A percentile compares a stretch with the other conserved stretches of the same genome.
These are phyloP conservation scores for Stephanodiscus triporus DNA, from an alignment of 108 stramenopile species.

Conservation along the genomic window DNA sequence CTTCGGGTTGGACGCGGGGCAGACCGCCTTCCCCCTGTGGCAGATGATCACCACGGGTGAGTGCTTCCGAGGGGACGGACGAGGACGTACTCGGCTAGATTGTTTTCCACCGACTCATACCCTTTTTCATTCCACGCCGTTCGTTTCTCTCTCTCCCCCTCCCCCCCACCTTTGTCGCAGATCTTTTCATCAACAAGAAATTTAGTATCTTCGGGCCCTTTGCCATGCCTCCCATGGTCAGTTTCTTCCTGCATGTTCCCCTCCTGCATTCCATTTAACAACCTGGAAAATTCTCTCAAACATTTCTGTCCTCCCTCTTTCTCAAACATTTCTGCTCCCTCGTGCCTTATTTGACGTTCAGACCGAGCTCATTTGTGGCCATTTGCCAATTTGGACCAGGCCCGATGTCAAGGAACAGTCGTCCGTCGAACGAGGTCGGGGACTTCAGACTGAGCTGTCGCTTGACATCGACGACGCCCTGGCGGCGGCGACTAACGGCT, in stretches of 20 bases:
- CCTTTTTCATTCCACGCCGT: background rate
- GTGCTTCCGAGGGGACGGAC: background rate
- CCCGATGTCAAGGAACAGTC: background rate
- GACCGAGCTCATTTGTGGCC: slow-evolving; percentile 32
- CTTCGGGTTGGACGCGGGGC: slow-evolving; percentile 31
- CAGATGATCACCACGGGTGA: slow-evolving; percentile 18
- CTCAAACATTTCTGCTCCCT: background rate
- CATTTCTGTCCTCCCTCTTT: background rate
- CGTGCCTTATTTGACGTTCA: background rate
- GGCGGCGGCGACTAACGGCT: background rate
- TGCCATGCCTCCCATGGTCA: slow-evolving; percentile 8
- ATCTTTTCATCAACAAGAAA: slow-evolving; percentile 35
- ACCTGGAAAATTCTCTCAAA: too few species aligned
- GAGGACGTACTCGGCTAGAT: background rate
- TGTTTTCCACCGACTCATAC: background rate
- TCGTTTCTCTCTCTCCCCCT: background rate
- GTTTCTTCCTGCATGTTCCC: background rate
- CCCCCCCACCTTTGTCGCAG: background rate
- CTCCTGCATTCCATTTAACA: background rate
- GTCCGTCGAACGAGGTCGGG: background rate
- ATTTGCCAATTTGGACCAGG: slow-evolving; percentile 30
- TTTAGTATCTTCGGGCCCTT: slow-evolving; percentile 46
- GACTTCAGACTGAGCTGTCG: too few species aligned
- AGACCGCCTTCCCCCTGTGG: slow-evolving; percentile 30
- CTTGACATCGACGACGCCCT: background rate